Percentiles rank a stretch among this genome's conserved stretches.
phyloP scores from a whole-genome alignment of 441 rosid species.

The Theobroma grandiflorum region DNA sequence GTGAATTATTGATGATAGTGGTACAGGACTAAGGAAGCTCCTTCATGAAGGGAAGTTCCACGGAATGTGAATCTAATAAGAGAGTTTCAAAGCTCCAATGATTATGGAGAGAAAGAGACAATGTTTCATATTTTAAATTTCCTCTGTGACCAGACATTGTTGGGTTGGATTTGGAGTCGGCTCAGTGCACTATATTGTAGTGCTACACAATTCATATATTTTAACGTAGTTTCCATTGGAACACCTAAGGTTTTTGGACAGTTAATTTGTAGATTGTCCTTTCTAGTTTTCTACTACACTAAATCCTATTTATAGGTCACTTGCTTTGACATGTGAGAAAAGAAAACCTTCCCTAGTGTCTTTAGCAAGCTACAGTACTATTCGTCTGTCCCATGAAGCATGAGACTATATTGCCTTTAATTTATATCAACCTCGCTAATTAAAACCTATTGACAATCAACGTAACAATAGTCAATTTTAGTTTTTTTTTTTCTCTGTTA shows the following conservation, averaged over 20 bases:
- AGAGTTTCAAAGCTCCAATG: neutral
- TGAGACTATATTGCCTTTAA: neutral
- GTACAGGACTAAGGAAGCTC: constrained; percentile 2
- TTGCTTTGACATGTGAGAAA: neutral
- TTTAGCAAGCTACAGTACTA: neutral
- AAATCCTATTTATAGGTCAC: neutral
- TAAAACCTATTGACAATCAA: too few species aligned
- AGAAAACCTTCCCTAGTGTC: neutral
- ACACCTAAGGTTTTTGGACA: too few species aligned
- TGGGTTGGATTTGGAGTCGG: neutral
- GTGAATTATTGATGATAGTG: constrained; percentile 5
- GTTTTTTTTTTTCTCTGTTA: too few species aligned
- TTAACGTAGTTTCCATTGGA: too few species aligned
- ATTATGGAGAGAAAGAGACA: neutral
- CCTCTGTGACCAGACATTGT: neutral
- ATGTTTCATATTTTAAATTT: neutral
- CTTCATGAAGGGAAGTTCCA: constrained; percentile 1
- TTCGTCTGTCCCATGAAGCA: neutral
- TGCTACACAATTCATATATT: too few species aligned
- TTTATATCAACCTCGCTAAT: neutral
- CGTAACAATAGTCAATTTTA: too few species aligned
- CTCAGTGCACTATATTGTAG: neutral
- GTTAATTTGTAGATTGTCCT: too few species aligned
- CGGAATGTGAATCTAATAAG: neutral
- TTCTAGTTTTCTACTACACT: too few species aligned